A percentile compares a stretch with the other conserved stretches of the same genome.
Evolutionary conservation across 1,139 yeast genomes (phyloP).

Genomic region (Saccharomyces hybrid): DNA sequence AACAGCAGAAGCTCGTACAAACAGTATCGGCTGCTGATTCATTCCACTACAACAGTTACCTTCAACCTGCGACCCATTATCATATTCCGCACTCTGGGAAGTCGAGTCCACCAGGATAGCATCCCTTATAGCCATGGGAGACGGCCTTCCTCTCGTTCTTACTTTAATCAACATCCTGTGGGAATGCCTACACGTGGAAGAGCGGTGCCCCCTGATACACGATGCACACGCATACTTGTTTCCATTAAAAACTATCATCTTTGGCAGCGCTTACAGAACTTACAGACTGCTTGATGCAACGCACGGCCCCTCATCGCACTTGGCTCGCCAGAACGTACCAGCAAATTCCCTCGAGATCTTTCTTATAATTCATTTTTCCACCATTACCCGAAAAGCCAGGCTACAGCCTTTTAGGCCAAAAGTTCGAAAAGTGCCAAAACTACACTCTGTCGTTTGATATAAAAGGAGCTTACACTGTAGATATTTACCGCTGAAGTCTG

Average conservation of each 20-base stretch:
- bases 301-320: not conserved
- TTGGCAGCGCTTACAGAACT: not conserved
- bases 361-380: not conserved
- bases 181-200: constrained; percentile 78
- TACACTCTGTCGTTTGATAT: not conserved
- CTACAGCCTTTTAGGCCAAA: not conserved
- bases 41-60: constrained; percentile 15
- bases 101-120: constrained; percentile 10
- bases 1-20: constrained; percentile 23
- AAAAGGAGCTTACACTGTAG: not conserved
- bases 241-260: constrained; percentile 78
- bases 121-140: constrained; percentile 27
- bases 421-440: not conserved
- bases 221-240: constrained; percentile 83
- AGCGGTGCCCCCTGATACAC: constrained; percentile 89
- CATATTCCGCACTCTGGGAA: not conserved
- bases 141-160: constrained; percentile 77
- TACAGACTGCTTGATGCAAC: not conserved
- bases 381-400: not conserved
- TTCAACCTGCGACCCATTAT: not conserved
- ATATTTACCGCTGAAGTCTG: not conserved
- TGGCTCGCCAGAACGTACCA: not conserved
- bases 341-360: not conserved
- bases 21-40: constrained; percentile 28
- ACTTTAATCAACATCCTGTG: constrained; percentile 75